Evolutionary conservation across 129 eudicot genomes (phyloP).

Genomic region (Chrysanthemum lavandulifolium): DNA sequence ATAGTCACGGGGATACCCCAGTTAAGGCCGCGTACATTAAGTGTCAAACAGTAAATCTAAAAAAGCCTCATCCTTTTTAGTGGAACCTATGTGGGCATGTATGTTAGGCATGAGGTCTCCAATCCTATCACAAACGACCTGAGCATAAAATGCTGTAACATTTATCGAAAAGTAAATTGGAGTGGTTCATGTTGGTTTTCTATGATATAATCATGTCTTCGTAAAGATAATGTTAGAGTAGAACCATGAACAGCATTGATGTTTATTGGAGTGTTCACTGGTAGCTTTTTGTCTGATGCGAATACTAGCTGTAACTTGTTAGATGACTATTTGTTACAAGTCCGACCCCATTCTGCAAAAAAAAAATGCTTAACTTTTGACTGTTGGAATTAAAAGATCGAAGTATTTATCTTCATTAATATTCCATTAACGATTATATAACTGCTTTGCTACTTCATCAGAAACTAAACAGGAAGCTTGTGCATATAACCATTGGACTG

Average conservation of each 20-base stretch:
- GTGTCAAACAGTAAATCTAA: too few species aligned
- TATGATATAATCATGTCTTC: not conserved
- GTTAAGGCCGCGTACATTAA: too few species aligned
- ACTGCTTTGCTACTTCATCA: constrained; percentile 18
- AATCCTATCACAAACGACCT: too few species aligned
- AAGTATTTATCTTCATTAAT: not conserved
- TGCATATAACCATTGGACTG: constrained; percentile 74
- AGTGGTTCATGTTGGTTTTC: not conserved
- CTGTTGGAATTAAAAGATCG: not conserved
- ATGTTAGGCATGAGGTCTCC: too few species aligned
- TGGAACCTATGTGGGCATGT: too few species aligned
- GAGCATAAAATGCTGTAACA: too few species aligned
- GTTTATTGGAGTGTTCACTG: too few species aligned
- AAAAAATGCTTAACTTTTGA: not conserved
- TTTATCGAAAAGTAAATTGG: not conserved
- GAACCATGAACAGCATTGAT: not conserved
- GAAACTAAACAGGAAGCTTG: constrained; percentile 94
- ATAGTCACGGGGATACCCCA: too few species aligned
- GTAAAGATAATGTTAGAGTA: not conserved
- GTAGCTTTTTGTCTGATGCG: too few species aligned
- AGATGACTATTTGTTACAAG: not conserved
- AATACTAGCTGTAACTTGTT: too few species aligned
- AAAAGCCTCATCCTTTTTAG: too few species aligned
- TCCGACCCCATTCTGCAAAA: not conserved
- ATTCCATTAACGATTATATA: not conserved